phyloP scores from a whole-genome alignment of 2,329 filamentous ascomycete genomes.

The Apiospora kogelbergensis region DNA sequence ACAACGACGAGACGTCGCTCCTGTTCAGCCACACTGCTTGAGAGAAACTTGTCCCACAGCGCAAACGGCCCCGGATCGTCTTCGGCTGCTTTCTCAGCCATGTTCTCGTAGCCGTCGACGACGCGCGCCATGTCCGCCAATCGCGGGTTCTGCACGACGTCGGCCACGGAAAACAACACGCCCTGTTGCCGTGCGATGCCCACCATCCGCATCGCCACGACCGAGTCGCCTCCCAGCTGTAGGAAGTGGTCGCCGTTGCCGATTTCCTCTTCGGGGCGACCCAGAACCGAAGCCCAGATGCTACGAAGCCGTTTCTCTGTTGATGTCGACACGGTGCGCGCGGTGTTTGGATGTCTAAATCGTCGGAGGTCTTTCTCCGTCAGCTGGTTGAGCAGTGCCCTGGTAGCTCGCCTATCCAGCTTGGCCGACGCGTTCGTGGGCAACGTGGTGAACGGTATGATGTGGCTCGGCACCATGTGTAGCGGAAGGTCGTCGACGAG shows the following conservation, averaged over 20 bases:
- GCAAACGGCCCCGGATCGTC: no score
- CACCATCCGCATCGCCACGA: slow-evolving; percentile 38
- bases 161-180: neutral
- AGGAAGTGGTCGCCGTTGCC: slow-evolving; percentile 24
- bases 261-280: slow-evolving; percentile 9
- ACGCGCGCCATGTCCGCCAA: neutral
- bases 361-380: neutral
- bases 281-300: slow-evolving; percentile 12
- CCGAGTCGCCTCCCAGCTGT: slow-evolving; percentile 29
- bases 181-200: neutral
- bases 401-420: slow-evolving; percentile 8
- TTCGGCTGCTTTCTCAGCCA: no score
- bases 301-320: slow-evolving; percentile 9
- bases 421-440: slow-evolving; percentile 7
- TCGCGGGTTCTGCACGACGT: neutral
- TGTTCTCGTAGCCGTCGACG: neutral
- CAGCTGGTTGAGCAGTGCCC: neutral
- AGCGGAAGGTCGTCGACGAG: slow-evolving; percentile 27
- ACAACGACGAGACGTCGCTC: no score
- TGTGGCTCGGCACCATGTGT: slow-evolving; percentile 15
- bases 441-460: neutral
- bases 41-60: no score
- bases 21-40: no score
- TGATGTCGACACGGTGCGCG: neutral
- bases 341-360: neutral